phyloP scores from a whole-genome alignment of 2,329 filamentous ascomycete genomes.

The Verticillium zaregamsianum region DNA sequence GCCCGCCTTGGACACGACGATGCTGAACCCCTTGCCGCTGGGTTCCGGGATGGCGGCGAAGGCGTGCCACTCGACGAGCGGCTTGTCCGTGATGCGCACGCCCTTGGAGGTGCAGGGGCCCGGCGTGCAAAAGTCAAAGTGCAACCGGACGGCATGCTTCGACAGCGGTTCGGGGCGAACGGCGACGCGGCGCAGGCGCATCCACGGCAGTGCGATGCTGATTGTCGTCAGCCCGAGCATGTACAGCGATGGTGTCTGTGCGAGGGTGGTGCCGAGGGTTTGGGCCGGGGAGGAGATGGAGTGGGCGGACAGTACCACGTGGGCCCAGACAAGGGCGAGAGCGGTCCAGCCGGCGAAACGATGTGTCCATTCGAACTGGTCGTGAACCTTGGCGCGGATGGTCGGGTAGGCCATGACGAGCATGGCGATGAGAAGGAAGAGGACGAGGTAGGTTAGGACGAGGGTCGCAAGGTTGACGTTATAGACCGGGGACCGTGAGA shows the following conservation, averaged over 20 bases:
- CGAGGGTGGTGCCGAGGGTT: conserved; percentile 30
- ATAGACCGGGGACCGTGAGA: conserved; percentile 24
- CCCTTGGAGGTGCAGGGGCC: conserved; percentile 26
- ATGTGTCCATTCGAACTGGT: conserved; percentile 67
- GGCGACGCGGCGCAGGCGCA: conserved; percentile 62
- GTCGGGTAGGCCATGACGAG: conserved; percentile 59
- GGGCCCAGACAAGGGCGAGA: conserved; percentile 61
- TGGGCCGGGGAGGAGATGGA: conserved; percentile 33
- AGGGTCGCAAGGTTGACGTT: conserved; percentile 27
- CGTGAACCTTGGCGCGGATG: conserved; percentile 59
- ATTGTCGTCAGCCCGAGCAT: conserved; percentile 60
- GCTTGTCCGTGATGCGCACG: conserved; percentile 56
- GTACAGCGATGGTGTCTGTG: conserved; percentile 54
- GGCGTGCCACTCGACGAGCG: conserved; percentile 68
- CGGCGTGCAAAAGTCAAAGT: conserved; percentile 61
- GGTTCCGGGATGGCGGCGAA: conserved; percentile 69
- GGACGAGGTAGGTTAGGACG: conserved; percentile 53
- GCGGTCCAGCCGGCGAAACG: conserved; percentile 68
- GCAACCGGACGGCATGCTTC: conserved; percentile 67
- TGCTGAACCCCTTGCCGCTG: conserved; percentile 52
- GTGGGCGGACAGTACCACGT: conserved; percentile 49
- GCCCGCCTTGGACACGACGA: conserved; percentile 67
- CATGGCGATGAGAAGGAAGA: conserved; percentile 54
- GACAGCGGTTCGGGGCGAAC: conserved; percentile 69
- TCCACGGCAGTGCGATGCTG: conserved; percentile 69